Conservation (phyloP, 257 asterid species). For the Solanum pinnatisectum region DNA sequence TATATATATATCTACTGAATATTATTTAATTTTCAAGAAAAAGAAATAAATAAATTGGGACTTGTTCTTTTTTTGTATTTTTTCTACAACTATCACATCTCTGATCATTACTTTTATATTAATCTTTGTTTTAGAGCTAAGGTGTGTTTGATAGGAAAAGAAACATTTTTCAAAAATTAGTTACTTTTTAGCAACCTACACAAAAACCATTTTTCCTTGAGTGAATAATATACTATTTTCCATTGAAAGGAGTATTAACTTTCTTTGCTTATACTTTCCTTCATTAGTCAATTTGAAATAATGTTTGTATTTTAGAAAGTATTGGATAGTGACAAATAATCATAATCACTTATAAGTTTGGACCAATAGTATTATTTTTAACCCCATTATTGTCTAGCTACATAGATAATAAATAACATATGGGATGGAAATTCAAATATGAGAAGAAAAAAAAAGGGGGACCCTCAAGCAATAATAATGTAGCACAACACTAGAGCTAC, state of each 20-base stretch:
- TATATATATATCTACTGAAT: not conserved
- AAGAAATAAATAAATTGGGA: not conserved
- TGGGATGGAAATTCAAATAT: not conserved
- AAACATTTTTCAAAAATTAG: not conserved
- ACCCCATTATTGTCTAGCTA: not conserved
- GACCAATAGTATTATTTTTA: not conserved
- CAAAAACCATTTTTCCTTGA: not conserved
- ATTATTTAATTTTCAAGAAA: not conserved
- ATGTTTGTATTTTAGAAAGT: not conserved
- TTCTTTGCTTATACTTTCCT: not conserved
- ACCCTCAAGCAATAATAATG: not conserved
- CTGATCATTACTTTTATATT: not conserved
- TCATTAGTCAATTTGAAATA: not conserved
- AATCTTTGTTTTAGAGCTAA: not conserved
- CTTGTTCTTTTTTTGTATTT: not conserved
- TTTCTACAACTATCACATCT: not conserved
- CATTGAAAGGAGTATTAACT: not conserved
- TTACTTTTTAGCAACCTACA: not conserved
- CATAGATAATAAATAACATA: not conserved
- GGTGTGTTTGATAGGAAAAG: not conserved
- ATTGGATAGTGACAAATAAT: not conserved
- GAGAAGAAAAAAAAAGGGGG: not conserved
- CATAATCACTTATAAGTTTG: not conserved
- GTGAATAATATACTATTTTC: not conserved
- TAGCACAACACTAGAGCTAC: not conserved